Percentiles rank a stretch among this genome's conserved stretches.
Evolutionary conservation across 2,329 filamentous ascomycete genomes (phyloP).

Genomic region (Domatiomyces globalis): DNA sequence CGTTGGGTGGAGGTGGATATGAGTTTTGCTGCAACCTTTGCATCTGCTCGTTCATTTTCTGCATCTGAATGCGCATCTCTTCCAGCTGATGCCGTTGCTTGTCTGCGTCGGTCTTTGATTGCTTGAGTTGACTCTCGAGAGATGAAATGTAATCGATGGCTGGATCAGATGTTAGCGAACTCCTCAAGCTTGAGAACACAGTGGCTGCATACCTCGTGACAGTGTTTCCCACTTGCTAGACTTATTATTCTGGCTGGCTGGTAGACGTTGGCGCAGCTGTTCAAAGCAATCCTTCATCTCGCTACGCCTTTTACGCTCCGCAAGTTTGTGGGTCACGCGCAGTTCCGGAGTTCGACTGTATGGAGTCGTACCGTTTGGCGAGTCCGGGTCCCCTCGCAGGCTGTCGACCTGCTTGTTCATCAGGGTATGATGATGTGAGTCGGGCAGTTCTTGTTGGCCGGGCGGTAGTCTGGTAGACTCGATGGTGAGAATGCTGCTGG

Average conservation of each 20-base stretch:
- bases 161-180: conserved; percentile 9
- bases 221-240: conserved; percentile 40
- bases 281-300: conserved; percentile 41
- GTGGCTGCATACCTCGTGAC: conserved; percentile 27
- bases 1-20: conserved; percentile 15
- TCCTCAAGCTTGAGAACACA: background rate
- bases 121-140: conserved; percentile 29
- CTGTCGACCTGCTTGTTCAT: conserved; percentile 36
- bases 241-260: conserved; percentile 35
- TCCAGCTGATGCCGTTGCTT: conserved; percentile 21
- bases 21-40: conserved; percentile 16
- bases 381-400: conserved; percentile 33
- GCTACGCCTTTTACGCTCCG: conserved; percentile 37
- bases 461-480: conserved; percentile 39
- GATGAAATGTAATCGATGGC: conserved; percentile 36
- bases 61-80: conserved; percentile 21
- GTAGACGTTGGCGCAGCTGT: conserved; percentile 30
- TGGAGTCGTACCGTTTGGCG: conserved; percentile 28
- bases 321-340: conserved; percentile 36
- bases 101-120: conserved; percentile 25
- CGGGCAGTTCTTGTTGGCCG: conserved; percentile 37
- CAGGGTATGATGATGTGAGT: conserved; percentile 34
- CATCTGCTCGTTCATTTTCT: conserved; percentile 24
- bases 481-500: conserved; percentile 36
- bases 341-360: conserved; percentile 38